phyloP scores from a whole-genome alignment of 192 early-diverging fungal genomes.

The Allomyces javanicus region DNA sequence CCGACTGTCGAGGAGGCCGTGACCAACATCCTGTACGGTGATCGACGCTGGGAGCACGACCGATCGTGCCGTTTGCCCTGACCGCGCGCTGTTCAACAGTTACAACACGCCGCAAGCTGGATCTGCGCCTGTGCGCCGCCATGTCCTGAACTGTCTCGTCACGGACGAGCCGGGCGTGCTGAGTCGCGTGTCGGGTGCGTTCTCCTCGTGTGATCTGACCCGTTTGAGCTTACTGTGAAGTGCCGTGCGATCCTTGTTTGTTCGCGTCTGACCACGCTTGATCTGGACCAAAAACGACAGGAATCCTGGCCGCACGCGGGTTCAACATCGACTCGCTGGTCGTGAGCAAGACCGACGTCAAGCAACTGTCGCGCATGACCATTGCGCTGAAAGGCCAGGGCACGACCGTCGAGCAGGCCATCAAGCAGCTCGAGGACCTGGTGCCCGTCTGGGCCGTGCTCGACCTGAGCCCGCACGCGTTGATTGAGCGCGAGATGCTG shows the following conservation, averaged over 20 bases:
- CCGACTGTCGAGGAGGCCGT: conserved; percentile 85
- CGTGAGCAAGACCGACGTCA: conserved; percentile 86
- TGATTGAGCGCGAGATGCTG: conserved; percentile 83
- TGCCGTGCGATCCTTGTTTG: background rate
- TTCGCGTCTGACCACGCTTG: background rate
- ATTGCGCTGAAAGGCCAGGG: conserved; percentile 78
- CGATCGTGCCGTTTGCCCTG: too few relatives aligned
- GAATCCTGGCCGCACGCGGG: conserved; percentile 77
- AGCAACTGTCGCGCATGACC: conserved; percentile 83
- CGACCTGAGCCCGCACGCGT: conserved; percentile 74
- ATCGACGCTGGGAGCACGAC: too few relatives aligned
- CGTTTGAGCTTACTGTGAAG: background rate
- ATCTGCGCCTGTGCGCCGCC: conserved; percentile 39
- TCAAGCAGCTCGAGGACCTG: conserved; percentile 84
- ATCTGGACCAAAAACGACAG: background rate
- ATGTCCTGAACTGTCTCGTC: conserved; percentile 88
- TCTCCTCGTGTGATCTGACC: conserved; percentile 17
- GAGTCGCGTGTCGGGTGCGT: conserved; percentile 40
- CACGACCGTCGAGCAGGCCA: conserved; percentile 72
- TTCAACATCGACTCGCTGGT: conserved; percentile 98
- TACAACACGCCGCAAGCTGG: conserved; percentile 53
- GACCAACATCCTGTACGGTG: conserved; percentile 68
- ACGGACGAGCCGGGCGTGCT: conserved; percentile 78
- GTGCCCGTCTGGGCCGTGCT: conserved; percentile 96
- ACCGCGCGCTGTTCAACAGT: too few relatives aligned